phyloP scores from a whole-genome alignment of 2,329 filamentous ascomycete species.

The Aspergillus texensis region DNA sequence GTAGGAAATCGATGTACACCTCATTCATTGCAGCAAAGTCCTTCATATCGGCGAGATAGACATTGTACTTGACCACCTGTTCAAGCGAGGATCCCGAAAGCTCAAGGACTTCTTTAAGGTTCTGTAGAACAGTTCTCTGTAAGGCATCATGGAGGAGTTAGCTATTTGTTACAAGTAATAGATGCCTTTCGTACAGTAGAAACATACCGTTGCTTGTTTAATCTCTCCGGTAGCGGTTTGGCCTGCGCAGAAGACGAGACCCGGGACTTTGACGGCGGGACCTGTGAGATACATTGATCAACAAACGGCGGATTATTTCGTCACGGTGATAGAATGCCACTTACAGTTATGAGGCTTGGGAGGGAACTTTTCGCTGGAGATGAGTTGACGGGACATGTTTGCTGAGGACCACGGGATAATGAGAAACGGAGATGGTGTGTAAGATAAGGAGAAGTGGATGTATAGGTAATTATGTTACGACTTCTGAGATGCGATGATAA shows the following conservation, averaged over 20 bases:
- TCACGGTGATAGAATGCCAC: not conserved
- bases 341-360: slow-evolving; percentile 52
- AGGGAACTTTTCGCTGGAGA: slow-evolving; percentile 52
- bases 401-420: not conserved
- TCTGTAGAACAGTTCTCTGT: slow-evolving; percentile 43
- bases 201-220: slow-evolving; percentile 48
- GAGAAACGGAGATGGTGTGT: not conserved
- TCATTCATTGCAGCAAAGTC: slow-evolving; percentile 74
- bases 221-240: slow-evolving; percentile 55
- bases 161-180: not conserved
- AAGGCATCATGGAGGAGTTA: not conserved
- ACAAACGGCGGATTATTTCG: accelerated
- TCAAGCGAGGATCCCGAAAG: slow-evolving; percentile 60
- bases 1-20: slow-evolving; percentile 42
- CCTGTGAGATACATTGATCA: slow-evolving; percentile 22
- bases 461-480: not conserved
- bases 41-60: slow-evolving; percentile 66
- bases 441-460: not conserved
- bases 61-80: slow-evolving; percentile 66
- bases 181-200: not conserved
- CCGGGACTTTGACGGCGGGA: slow-evolving; percentile 49
- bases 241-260: slow-evolving; percentile 52
- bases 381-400: slow-evolving; percentile 51
- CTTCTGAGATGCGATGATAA: not conserved
- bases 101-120: slow-evolving; percentile 62